phyloP scores from a whole-genome alignment of 2,329 filamentous ascomycete genomes.

The Calonectria honghensis region DNA sequence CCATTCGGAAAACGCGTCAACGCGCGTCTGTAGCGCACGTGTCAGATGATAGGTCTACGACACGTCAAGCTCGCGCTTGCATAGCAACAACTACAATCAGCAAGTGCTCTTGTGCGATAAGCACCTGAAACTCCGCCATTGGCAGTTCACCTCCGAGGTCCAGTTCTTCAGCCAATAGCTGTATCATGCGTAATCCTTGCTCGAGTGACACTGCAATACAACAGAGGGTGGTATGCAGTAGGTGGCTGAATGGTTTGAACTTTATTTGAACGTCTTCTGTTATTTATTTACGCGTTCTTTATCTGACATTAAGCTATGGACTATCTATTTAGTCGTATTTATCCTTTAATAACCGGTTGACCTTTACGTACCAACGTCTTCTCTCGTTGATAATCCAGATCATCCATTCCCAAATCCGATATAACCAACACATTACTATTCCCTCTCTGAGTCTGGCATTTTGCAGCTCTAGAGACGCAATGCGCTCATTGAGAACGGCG shows the following conservation, averaged over 20 bases:
- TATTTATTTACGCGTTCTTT: background rate
- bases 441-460: slow-evolving; percentile 3
- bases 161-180: background rate
- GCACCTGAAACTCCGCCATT: background rate
- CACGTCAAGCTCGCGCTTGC: background rate
- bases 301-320: background rate
- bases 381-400: background rate
- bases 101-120: background rate
- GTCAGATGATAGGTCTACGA: background rate
- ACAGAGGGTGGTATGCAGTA: background rate
- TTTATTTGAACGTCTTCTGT: background rate
- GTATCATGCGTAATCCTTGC: background rate
- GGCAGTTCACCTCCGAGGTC: background rate
- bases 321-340: slow-evolving; percentile 13
- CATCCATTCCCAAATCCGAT: slow-evolving; percentile 12
- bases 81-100: background rate
- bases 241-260: background rate
- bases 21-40: background rate
- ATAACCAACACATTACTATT: slow-evolving; percentile 6
- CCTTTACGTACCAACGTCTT: background rate
- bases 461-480: background rate
- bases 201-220: background rate
- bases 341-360: slow-evolving; percentile 1
- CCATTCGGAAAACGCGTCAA: background rate
- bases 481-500: background rate